phyloP scores from a whole-genome alignment of 169 alveolate genomes.

The Cryptosporidium canis region DNA sequence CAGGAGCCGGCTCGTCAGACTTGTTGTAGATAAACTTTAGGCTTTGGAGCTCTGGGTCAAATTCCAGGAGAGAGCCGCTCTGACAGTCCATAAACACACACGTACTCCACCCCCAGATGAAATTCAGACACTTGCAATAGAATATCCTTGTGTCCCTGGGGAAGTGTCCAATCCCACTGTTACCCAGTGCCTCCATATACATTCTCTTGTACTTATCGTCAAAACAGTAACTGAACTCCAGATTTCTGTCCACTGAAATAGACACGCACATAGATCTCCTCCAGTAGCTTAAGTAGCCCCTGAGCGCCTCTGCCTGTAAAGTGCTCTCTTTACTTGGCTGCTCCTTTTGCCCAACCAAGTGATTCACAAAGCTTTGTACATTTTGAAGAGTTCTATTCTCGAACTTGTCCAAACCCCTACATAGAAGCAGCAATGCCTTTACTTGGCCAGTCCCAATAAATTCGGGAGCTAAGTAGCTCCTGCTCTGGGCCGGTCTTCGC shows the following conservation, averaged over 20 bases:
- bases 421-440: slow-evolving; percentile 3
- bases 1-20: background rate
- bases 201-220: background rate
- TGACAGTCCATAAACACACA: slow-evolving; percentile 17
- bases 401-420: background rate
- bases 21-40: background rate
- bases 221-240: background rate
- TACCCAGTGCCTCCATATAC: background rate
- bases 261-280: background rate
- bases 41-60: slow-evolving; percentile 6
- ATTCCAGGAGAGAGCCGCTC: slow-evolving; percentile 20
- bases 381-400: slow-evolving; percentile 10
- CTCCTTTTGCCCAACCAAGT: background rate
- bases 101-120: slow-evolving; percentile 52
- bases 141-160: background rate
- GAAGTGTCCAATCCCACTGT: background rate
- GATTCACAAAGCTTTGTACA: background rate
- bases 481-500: background rate
- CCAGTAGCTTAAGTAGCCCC: slow-evolving; percentile 33
- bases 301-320: background rate
- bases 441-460: slow-evolving; percentile 51
- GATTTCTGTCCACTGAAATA: slow-evolving; percentile 5
- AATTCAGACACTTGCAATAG: background rate
- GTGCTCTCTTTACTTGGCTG: background rate
- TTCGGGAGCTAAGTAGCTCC: background rate